A percentile compares a stretch with the other conserved stretches of the same genome.
phyloP scores from a whole-genome alignment of 2,329 filamentous ascomycete genomes.

The Alternaria sp. region DNA sequence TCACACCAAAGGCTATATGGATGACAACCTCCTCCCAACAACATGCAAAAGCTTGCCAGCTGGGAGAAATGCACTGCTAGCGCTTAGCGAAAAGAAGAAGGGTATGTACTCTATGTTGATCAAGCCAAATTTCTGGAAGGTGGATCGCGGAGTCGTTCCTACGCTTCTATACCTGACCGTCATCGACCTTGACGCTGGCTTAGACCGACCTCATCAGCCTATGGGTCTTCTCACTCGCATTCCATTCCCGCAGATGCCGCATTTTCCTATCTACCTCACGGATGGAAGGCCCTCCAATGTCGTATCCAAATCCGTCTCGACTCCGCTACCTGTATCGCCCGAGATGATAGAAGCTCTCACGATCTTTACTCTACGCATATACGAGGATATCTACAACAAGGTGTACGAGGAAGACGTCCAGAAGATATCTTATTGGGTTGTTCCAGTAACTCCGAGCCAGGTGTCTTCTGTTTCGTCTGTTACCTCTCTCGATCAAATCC shows the following conservation, averaged over 20 bases:
- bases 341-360: conserved; percentile 64
- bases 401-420: conserved; percentile 68
- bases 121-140: conserved; percentile 78
- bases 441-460: conserved; percentile 57
- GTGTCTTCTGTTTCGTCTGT: background rate
- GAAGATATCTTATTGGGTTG: conserved; percentile 83
- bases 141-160: conserved; percentile 55
- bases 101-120: conserved; percentile 76
- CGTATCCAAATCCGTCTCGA: conserved; percentile 55
- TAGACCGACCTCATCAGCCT: conserved; percentile 67
- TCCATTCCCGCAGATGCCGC: conserved; percentile 67
- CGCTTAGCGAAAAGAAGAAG: conserved; percentile 78
- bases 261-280: conserved; percentile 76
- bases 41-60: conserved; percentile 74
- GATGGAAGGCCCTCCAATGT: conserved; percentile 66
- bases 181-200: conserved; percentile 65
- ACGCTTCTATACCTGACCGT: conserved; percentile 66
- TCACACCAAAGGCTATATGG: conserved; percentile 69
- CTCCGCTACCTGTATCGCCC: conserved; percentile 54
- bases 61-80: conserved; percentile 87
- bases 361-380: conserved; percentile 76
- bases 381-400: conserved; percentile 89
- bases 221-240: conserved; percentile 75
- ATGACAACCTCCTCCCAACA: conserved; percentile 75
- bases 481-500: conserved; percentile 35